These are phyloP conservation scores for Tephrocybe sp. DNA, from an alignment of 768 basidiomycete genomes.

Conservation along the genomic window DNA sequence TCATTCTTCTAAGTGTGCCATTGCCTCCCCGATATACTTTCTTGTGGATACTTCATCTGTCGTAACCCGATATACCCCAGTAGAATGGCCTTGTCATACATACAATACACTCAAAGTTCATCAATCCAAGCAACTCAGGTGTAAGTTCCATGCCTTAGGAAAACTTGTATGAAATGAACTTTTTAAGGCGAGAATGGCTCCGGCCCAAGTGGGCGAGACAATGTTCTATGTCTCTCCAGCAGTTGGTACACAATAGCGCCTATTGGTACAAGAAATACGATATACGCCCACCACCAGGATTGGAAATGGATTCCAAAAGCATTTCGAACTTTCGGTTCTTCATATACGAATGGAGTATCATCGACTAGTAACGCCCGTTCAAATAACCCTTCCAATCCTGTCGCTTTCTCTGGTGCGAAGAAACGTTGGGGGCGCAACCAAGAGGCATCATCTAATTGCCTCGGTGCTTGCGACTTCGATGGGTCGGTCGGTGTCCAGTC, in stretches of 20 bases:
- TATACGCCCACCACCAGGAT: constrained; percentile 37
- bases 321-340: neutral
- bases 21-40: neutral
- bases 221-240: constrained; percentile 17
- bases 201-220: constrained; percentile 2
- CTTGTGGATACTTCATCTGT: constrained; percentile 3
- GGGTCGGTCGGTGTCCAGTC: constrained; percentile 67
- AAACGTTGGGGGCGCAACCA: constrained; percentile 73
- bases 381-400: constrained; percentile 71
- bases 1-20: neutral
- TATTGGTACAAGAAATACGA: constrained; percentile 27
- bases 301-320: constrained; percentile 19
- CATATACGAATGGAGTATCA: constrained; percentile 25
- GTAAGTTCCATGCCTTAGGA: neutral
- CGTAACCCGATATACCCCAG: constrained; percentile 13
- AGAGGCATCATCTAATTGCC: constrained; percentile 33
- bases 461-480: constrained; percentile 16
- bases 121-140: neutral
- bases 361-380: constrained; percentile 57
- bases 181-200: constrained; percentile 1
- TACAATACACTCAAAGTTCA: neutral
- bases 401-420: constrained; percentile 75
- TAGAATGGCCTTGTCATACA: constrained; percentile 10
- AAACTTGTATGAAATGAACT: neutral
- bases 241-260: constrained; percentile 24